Evolutionary conservation across 2,329 filamentous ascomycete genomes (phyloP).

Genomic region (Stemphylium lycopersici): DNA sequence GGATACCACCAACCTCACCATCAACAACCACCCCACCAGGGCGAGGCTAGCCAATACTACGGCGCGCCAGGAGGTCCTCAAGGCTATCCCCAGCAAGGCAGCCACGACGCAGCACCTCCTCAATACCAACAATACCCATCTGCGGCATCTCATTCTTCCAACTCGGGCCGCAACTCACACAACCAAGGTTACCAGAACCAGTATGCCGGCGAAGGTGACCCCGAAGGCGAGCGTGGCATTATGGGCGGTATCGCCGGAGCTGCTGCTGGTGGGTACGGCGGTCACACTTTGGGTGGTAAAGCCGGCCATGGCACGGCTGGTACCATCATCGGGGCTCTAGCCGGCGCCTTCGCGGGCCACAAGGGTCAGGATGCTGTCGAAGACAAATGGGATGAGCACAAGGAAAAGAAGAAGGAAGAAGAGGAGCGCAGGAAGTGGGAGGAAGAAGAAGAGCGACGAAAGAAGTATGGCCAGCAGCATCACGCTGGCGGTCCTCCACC

Average conservation of each 20-base stretch:
- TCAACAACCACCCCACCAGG: constrained; percentile 10
- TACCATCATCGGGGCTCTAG: constrained; percentile 31
- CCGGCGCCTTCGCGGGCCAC: constrained; percentile 33
- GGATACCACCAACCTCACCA: constrained; percentile 16
- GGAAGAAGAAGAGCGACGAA: constrained; percentile 25
- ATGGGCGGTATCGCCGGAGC: constrained; percentile 36
- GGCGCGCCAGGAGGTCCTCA: constrained; percentile 13
- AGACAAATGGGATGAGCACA: constrained; percentile 36
- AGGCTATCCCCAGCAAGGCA: constrained; percentile 20
- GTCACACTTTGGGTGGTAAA: constrained; percentile 32
- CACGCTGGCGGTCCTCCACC: constrained; percentile 3
- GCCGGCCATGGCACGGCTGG: constrained; percentile 32
- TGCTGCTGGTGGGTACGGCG: constrained; percentile 36
- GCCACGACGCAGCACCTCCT: constrained; percentile 4
- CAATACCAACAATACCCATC: constrained; percentile 29
- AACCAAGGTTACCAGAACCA: constrained; percentile 34
- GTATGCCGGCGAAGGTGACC: constrained; percentile 26
- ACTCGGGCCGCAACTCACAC: constrained; percentile 29
- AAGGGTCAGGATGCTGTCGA: constrained; percentile 29
- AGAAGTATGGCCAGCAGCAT: constrained; percentile 14
- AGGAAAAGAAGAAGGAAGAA: constrained; percentile 37
- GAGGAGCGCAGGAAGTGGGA: constrained; percentile 20
- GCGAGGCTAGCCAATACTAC: constrained; percentile 23
- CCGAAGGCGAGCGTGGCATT: constrained; percentile 34
- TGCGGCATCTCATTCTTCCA: constrained; percentile 27